phyloP scores from a whole-genome alignment of 75 land plant species.

The Gnetum montanum region DNA sequence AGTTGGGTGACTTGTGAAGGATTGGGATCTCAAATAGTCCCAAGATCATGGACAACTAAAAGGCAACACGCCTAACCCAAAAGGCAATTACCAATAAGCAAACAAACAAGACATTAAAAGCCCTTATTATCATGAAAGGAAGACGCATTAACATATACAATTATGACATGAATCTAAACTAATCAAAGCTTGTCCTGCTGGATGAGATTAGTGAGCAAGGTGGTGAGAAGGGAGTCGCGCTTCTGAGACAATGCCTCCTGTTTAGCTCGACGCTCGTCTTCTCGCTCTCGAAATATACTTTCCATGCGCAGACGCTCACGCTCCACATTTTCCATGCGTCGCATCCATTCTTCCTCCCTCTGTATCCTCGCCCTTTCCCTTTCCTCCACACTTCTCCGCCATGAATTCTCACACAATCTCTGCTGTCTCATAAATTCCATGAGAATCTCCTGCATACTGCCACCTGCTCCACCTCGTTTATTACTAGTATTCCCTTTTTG shows the following conservation, averaged over 20 bases:
- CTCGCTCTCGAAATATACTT: slow-evolving; percentile 60
- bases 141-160: no score
- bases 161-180: no score
- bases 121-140: no score
- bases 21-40: no score
- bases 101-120: no score
- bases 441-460: slow-evolving; percentile 43
- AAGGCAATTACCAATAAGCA: no score
- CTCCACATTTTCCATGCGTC: slow-evolving; percentile 61
- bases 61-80: no score
- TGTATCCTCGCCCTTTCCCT: slow-evolving; percentile 45
- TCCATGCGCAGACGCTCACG: slow-evolving; percentile 57
- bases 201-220: slow-evolving; percentile 44
- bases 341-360: slow-evolving; percentile 72
- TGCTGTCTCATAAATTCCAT: slow-evolving; percentile 63
- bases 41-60: no score
- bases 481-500: slow-evolving; percentile 14
- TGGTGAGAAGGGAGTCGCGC: slow-evolving; percentile 54
- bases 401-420: slow-evolving; percentile 42
- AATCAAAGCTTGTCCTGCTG: no score
- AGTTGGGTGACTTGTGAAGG: no score
- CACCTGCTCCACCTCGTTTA: slow-evolving; percentile 23
- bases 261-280: slow-evolving; percentile 53
- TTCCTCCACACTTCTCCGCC: slow-evolving; percentile 55
- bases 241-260: slow-evolving; percentile 68